Percentiles rank a stretch among this genome's conserved stretches.
Evolutionary conservation across 2,329 filamentous ascomycete genomes (phyloP).

Genomic region (Beauveria scarabaeidicola): DNA sequence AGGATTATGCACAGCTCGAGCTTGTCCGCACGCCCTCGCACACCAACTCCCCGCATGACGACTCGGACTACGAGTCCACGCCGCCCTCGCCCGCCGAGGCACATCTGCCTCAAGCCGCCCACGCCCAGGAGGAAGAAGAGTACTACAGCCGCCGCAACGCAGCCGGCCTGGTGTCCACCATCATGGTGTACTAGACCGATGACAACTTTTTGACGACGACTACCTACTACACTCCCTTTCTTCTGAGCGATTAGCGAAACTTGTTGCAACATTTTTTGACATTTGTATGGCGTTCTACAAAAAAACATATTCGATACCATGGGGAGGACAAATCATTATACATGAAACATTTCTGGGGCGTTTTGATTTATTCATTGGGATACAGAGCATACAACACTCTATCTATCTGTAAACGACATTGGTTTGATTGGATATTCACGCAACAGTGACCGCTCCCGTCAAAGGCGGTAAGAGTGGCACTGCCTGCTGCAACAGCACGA

Average conservation of each 20-base stretch:
- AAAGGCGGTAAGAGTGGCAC: neutral
- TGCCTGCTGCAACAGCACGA: neutral
- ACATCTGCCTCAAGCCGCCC: constrained; percentile 46
- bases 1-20: constrained; percentile 56
- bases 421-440: too few relatives aligned
- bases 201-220: neutral
- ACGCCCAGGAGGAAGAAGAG: constrained; percentile 31
- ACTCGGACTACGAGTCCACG: constrained; percentile 68
- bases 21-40: constrained; percentile 63
- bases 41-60: constrained; percentile 52
- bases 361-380: neutral
- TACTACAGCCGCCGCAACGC: constrained; percentile 46
- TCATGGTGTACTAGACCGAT: constrained; percentile 44
- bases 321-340: too few relatives aligned
- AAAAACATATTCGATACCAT: neutral
- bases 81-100: constrained; percentile 59
- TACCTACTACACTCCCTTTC: neutral
- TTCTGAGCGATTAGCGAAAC: neutral
- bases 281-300: constrained; percentile 5
- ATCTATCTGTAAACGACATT: neutral
- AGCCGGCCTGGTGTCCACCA: constrained; percentile 42
- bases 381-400: constrained; percentile 2
- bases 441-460: neutral
- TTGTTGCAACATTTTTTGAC: constrained; percentile 9
- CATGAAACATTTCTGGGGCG: too few relatives aligned